Base-by-base conservation (phyloP, 257 asterid species). In the Avicennia marina region DNA sequence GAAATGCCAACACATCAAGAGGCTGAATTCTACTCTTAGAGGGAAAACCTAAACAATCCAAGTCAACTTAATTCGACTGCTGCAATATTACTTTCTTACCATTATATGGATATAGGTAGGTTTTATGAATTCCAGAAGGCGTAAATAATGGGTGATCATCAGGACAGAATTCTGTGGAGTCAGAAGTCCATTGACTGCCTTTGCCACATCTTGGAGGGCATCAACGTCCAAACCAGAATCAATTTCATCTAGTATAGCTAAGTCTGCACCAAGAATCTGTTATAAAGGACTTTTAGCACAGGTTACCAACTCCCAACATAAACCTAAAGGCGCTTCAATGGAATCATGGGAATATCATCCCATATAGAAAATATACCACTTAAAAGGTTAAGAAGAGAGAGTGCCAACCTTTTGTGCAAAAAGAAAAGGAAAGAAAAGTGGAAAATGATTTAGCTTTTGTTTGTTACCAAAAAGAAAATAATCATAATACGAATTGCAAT, bases 151-250 rank as follows among this genome's bases (percentile, higher is more conserved):
- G 33, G 99, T 93, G 79, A 93, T 93, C 95, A 93, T 80, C 84
- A 93, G 60, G 56, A 93, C 80, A 1, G 99, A 76, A 64, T 93
- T 93, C 48, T 49, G 68, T 32, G 91, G 75, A 51, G 91, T 84
- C 47, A 71, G 68, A 66, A 93, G 80, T n/a, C 75, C 68, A 48
- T 89, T 89, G 56, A 93, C 90, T 62, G 97, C 94, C 56, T 77
- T 75, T 59, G 97, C 96, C 24, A 93, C 93, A 58, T 93, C 99
- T 64, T 67, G 83, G 66, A 93, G 94, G 63, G 99, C 97, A 45
- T 93, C 99, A 21, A 93, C 96, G 29, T 93, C 99, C 80, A 93
- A 78, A 66, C 99, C 97, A 48, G 99, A 93, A 78, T 93, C 99
- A 47, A 93, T 89, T 75, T 93, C 99, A 72, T 93, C 99, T 53